Percentiles rank a stretch among this genome's conserved stretches.
Conservation (phyloP, 495 filamentous ascomycete genomes). For the Penicillium mononematosum region DNA sequence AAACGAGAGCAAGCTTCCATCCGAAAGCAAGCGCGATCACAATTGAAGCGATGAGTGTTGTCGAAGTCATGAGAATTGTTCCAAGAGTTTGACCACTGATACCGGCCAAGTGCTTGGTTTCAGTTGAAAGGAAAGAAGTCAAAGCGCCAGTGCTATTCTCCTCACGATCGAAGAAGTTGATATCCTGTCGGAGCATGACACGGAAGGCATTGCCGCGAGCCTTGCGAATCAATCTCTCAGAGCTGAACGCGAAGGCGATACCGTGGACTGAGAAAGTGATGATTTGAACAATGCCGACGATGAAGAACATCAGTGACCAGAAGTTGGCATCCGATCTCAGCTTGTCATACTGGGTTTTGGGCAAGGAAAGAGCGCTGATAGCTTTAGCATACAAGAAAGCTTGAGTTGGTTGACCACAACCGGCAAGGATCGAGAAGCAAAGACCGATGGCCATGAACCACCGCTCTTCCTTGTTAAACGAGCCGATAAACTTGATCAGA, state of each 20-base stretch:
- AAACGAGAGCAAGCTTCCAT: conserved; percentile 90
- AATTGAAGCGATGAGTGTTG: conserved; percentile 70
- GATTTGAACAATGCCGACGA: conserved; percentile 80
- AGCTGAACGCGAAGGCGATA: conserved; percentile 76
- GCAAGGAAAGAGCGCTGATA: conserved; percentile 64
- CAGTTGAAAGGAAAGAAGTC: conserved; percentile 79
- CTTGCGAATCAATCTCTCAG: conserved; percentile 77
- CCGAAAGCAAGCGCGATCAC: conserved; percentile 66
- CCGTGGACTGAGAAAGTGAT: conserved; percentile 68
- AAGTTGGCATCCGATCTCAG: conserved; percentile 73
- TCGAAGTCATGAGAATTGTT: conserved; percentile 70
- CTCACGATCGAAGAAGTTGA: conserved; percentile 82
- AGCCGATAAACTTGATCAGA: conserved; percentile 77
- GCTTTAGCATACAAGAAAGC: conserved; percentile 89
- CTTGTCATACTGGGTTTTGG: conserved; percentile 40
- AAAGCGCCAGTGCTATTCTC: conserved; percentile 82
- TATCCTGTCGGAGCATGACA: conserved; percentile 88
- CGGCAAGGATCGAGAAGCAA: conserved; percentile 74
- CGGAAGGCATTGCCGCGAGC: conserved; percentile 79
- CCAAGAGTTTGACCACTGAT: conserved; percentile 80
- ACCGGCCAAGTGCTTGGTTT: conserved; percentile 81
- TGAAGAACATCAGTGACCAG: conserved; percentile 92
- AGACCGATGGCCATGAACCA: conserved; percentile 73
- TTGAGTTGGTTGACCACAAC: conserved; percentile 81
- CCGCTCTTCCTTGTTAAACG: conserved; percentile 78